Evolutionary conservation across 2,329 filamentous ascomycete species (phyloP).

Genomic region (Juglanconis juglandina): DNA sequence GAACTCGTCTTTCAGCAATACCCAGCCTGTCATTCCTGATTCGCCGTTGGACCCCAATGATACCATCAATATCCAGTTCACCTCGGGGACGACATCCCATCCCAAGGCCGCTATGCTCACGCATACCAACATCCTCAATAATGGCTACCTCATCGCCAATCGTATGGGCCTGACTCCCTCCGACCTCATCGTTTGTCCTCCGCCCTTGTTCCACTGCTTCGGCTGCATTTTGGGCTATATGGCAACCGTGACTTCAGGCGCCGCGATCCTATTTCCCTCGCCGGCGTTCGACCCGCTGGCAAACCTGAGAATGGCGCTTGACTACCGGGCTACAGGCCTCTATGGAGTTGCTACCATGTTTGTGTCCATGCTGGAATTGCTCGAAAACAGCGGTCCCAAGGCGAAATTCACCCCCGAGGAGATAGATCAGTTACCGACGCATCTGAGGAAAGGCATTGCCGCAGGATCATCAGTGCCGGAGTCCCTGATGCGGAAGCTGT

Average conservation of each 20-base stretch:
- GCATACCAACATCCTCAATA: slow-evolving; percentile 87
- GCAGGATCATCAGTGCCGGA: slow-evolving; percentile 83
- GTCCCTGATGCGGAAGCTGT: slow-evolving; percentile 73
- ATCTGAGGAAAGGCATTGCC: slow-evolving; percentile 82
- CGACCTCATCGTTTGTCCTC: slow-evolving; percentile 80
- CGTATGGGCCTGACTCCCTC: slow-evolving; percentile 74
- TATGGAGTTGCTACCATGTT: slow-evolving; percentile 97
- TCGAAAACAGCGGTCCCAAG: slow-evolving; percentile 32
- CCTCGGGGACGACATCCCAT: slow-evolving; percentile 84
- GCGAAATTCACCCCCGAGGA: slow-evolving; percentile 6
- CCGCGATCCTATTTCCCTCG: slow-evolving; percentile 77
- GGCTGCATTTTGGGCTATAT: slow-evolving; percentile 91
- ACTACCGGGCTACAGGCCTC: slow-evolving; percentile 58
- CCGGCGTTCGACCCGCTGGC: slow-evolving; percentile 82
- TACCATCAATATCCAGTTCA: slow-evolving; percentile 93
- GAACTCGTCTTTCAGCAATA: slow-evolving; percentile 22
- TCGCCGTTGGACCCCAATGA: slow-evolving; percentile 57
- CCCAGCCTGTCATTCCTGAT: slow-evolving; percentile 39
- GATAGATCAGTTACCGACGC: slow-evolving; percentile 26
- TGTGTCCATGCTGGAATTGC: slow-evolving; percentile 75
- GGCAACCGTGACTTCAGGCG: slow-evolving; percentile 80
- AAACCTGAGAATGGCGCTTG: slow-evolving; percentile 56
- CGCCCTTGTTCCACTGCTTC: slow-evolving; percentile 87
- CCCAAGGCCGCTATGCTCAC: slow-evolving; percentile 90
- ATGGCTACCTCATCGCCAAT: slow-evolving; percentile 77